A percentile compares a stretch with the other conserved stretches of the same genome.
Evolutionary conservation across 2,329 filamentous ascomycete species (phyloP).

Genomic region (Cladorrhinum sp.): DNA sequence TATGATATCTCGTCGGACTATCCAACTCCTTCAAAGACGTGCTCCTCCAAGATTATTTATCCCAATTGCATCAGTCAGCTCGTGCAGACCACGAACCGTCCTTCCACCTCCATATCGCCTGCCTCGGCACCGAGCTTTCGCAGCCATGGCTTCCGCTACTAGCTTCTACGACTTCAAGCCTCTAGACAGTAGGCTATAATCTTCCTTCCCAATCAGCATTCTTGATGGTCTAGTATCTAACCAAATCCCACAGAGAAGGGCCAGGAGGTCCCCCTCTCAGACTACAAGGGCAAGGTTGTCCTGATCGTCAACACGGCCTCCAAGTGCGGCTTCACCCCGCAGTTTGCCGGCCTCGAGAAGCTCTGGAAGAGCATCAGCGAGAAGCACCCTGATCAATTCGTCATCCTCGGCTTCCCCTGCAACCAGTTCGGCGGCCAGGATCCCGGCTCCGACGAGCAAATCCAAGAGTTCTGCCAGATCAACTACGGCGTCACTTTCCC

Average conservation of each 20-base stretch:
- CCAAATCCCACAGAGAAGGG: constrained; percentile 60
- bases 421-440: constrained; percentile 96
- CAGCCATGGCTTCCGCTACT: constrained; percentile 64
- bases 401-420: constrained; percentile 93
- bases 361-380: constrained; percentile 77
- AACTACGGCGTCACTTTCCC: constrained; percentile 96
- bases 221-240: too few species aligned
- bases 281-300: constrained; percentile 87
- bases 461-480: constrained; percentile 80
- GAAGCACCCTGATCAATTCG: constrained; percentile 71
- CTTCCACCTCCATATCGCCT: background rate
- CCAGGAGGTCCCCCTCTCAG: constrained; percentile 63
- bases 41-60: background rate
- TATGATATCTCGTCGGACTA: background rate
- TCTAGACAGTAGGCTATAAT: background rate
- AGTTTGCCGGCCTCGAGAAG: constrained; percentile 86
- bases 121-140: constrained; percentile 17
- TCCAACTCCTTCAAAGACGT: background rate
- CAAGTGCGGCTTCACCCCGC: constrained; percentile 98
- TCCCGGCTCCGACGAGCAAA: constrained; percentile 76
- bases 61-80: background rate
- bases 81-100: background rate
- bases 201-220: constrained; percentile 15
- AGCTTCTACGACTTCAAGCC: constrained; percentile 21
- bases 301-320: constrained; percentile 97